A percentile compares a stretch with the other conserved stretches of the same genome.
phyloP scores from a whole-genome alignment of 2,329 filamentous ascomycete genomes.

The Cercospora janseana region DNA sequence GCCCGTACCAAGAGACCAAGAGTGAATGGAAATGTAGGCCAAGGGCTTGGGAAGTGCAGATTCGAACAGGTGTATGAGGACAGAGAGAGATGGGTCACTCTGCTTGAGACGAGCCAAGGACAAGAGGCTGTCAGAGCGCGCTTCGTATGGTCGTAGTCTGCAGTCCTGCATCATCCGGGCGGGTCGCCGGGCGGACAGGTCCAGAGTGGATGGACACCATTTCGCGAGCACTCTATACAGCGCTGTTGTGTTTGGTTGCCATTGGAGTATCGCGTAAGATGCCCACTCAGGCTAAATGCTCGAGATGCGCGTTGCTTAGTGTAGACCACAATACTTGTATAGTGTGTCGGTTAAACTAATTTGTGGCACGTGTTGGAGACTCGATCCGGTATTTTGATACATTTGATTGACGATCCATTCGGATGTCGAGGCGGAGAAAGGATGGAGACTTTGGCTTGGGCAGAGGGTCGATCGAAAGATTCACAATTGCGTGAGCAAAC shows the following conservation, averaged over 20 bases:
- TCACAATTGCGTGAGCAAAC: too few relatives aligned
- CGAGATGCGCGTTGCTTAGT: neutral
- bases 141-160: too few relatives aligned
- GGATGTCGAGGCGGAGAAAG: too few relatives aligned
- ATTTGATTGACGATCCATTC: neutral
- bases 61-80: neutral
- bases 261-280: neutral
- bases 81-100: neutral
- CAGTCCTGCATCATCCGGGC: neutral
- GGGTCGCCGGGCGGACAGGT: neutral
- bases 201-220: neutral
- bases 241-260: neutral
- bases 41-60: neutral
- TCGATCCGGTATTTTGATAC: too few relatives aligned
- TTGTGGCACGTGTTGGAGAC: too few relatives aligned
- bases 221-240: neutral
- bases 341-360: too few relatives aligned
- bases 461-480: too few relatives aligned
- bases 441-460: neutral
- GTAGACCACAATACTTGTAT: neutral
- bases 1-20: neutral
- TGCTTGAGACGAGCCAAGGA: neutral
- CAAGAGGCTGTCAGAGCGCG: neutral
- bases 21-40: neutral
- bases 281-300: constrained; percentile 6